phyloP scores from a whole-genome alignment of 2,329 filamentous ascomycete species.

The Neonectria faginata region DNA sequence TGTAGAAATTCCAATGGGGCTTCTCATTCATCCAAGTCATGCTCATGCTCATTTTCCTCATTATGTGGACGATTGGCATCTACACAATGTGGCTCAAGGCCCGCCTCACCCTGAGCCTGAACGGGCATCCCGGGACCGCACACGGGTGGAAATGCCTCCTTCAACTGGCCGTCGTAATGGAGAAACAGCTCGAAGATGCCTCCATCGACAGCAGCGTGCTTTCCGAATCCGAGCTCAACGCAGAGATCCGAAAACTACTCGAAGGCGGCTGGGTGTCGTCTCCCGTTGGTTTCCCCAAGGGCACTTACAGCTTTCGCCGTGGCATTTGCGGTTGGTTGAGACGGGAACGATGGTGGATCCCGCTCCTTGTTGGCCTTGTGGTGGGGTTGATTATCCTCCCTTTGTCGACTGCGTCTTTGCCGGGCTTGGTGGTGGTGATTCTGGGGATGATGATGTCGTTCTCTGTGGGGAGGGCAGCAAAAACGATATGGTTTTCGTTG shows the following conservation, averaged over 20 bases:
- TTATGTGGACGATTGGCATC: conserved; percentile 7
- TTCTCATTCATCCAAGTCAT: conserved; percentile 30
- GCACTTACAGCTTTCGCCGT: neutral
- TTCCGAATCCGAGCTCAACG: neutral
- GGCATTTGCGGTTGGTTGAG: neutral
- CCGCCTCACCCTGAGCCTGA: neutral
- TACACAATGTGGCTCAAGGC: neutral
- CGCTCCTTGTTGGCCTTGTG: neutral
- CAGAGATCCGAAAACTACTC: neutral
- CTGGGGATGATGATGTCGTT: neutral
- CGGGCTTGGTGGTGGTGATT: neutral
- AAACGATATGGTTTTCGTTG: neutral
- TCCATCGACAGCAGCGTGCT: neutral
- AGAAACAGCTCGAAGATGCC: neutral
- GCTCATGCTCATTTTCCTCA: neutral
- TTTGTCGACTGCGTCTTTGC: neutral
- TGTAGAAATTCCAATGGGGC: conserved; percentile 20
- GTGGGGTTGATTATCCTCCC: neutral
- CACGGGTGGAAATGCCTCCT: conserved; percentile 19
- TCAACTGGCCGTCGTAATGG: neutral
- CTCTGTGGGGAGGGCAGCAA: neutral
- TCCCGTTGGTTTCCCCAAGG: neutral
- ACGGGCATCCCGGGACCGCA: neutral
- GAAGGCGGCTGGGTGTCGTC: conserved; percentile 10
- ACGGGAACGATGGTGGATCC: neutral